Base-by-base conservation (phyloP, 352 stramenopile species). In the Phytophthora syringae region DNA sequence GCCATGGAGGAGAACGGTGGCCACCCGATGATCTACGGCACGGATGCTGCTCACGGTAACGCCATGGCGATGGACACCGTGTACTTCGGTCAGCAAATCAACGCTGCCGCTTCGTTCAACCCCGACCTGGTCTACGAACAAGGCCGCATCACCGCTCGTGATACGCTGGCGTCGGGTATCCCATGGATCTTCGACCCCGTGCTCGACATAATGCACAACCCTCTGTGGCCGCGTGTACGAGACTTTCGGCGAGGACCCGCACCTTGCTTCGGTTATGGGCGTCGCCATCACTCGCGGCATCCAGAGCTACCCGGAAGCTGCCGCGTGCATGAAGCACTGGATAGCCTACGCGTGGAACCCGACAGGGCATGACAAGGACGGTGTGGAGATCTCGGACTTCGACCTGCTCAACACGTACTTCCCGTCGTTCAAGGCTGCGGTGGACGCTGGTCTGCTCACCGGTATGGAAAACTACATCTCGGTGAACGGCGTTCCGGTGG, bases 31-130 rank as follows among this genome's bases (percentile, higher is more conserved):
- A 59, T 59, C 52, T 59, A 42, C 37, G 36, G 52, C 25, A 11
- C 50, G 11, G 52, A 59, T 86, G 82, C 0, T 80, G 89, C 12
- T 7, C 83, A 95, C 57, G 88, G 94, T 30, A 86, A 87, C 16
- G 76, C 79, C 4, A 70, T 72, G 9, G 84, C 91, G 25, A 79
- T 76, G 1, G 52, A 86, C 39, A 79, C 73, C 0, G 73, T 86
- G 30, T 89, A 28, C 52, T 59, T 59, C 18, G 52, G 52, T 11
- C 52, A 59, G 10, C 37, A 59, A 25, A 59, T 59, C 15, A 59
- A 59, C 37, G 24, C 39, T 40, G 52, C 52, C 28, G 52, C 52
- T 7, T 50, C 52, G 3, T 59, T 49, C 16, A 59, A 59, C 22
- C 52, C 52, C 3, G 52, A 50, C 11, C 37, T 50, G 28, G 37